Evolutionary conservation across 208 protist species (phyloP), one percentile per base, ranked within the genome.

Genomic region (Wallacemonas sp.): DNA sequence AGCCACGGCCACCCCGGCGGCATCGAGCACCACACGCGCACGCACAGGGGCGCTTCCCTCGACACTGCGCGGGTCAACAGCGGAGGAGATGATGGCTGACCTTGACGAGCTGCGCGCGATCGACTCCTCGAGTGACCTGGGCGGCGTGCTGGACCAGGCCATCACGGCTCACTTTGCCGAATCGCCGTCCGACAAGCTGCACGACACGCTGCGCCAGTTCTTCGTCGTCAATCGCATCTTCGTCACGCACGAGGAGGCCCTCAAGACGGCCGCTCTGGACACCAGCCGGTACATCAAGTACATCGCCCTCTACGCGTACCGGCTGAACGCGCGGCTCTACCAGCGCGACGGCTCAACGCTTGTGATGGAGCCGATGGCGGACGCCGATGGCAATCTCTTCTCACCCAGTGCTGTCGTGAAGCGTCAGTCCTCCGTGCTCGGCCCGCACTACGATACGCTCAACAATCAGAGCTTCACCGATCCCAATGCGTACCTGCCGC

Each of bases 251-350:
- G 81, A 84, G 65, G 44, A 57, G 27, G 52, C 55, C 5, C 60
- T 93, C 21, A 48, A 39, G 2, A 23, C 16, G 2, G 32, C 76
- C 0, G 36, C 60, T 19, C 48, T 91, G 21, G 83, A 92, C 65
- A 93, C 85, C 83, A 85, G 60, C 17, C 79, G 85, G 2, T 95
- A 95, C 61, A 83, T 91, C 16, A 93, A 95, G 79, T 95, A 85
- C 62, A 57, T 95, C 4, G 83, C 87, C 3, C 76, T 95, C n/a
- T 92, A 88, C 67, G 84, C 90, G 1, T 84, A 88, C 38, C 74
- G 77, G 9, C 21, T 21, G 41, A 54, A 46, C n/a, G 47, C 70
- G 26, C 66, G 69, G 0, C 61, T 80, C 34, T 62, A 74, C 21
- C 72, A 79, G 29, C 49, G 63, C 5, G 65, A 73, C 19, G 55